Conservation (phyloP, 139 green algal genomes). For the Chlamydomonas sp. region DNA sequence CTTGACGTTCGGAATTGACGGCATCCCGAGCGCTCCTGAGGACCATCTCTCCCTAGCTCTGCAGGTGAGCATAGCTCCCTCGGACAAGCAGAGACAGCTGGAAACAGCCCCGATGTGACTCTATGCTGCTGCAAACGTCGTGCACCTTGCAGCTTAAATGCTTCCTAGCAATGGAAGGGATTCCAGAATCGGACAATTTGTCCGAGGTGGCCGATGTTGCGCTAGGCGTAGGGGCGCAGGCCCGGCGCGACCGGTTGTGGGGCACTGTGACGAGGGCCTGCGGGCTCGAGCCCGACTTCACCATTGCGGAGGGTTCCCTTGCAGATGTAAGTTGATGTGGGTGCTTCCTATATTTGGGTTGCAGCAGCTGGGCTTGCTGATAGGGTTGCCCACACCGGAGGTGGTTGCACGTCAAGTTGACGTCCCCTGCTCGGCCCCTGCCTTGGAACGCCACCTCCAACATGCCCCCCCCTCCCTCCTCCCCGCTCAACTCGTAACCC, state of each 20-base stretch:
- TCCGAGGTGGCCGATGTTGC: neutral
- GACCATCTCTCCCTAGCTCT: constrained; percentile 12
- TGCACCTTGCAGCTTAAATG: constrained; percentile 21
- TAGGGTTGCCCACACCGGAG: too few species aligned
- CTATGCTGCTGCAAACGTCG: too few species aligned
- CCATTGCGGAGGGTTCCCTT: neutral
- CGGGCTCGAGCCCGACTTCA: constrained; percentile 5
- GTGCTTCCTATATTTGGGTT: too few species aligned
- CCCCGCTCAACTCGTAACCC: neutral
- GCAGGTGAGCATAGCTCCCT: neutral
- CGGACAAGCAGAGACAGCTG: neutral
- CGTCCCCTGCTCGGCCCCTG: too few species aligned
- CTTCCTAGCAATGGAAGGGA: neutral
- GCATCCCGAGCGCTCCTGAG: neutral
- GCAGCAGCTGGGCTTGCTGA: too few species aligned
- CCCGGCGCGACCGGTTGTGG: constrained; percentile 18
- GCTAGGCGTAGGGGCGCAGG: neutral
- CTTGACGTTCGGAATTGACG: neutral
- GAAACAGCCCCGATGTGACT: neutral
- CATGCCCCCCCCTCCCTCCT: neutral
- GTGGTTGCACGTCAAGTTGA: too few species aligned
- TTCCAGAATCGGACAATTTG: neutral
- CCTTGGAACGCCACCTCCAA: neutral
- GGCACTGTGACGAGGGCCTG: neutral
- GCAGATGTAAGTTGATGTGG: neutral